Conservation (phyloP, 2,329 filamentous ascomycete species). For the Sphaerulina musiva region DNA sequence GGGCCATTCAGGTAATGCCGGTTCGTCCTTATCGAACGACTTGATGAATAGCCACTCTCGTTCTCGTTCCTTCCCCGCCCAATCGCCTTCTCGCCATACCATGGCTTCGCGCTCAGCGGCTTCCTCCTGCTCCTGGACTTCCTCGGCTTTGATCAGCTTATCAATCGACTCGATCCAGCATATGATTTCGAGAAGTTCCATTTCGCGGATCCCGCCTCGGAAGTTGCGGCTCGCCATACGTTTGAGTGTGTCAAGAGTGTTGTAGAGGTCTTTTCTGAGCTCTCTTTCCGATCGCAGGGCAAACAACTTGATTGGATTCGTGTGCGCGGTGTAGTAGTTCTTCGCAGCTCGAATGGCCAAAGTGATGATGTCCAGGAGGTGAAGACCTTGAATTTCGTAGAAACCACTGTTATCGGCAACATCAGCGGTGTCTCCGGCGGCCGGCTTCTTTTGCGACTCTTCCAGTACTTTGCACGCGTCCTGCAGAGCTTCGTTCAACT, state of each 20-base stretch:
- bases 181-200: constrained; percentile 69
- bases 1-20: constrained; percentile 63
- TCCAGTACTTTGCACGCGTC: constrained; percentile 63
- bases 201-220: constrained; percentile 68
- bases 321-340: constrained; percentile 91
- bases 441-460: constrained; percentile 43
- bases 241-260: constrained; percentile 84
- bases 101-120: constrained; percentile 61
- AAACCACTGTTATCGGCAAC: constrained; percentile 54
- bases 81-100: constrained; percentile 75
- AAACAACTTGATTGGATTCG: constrained; percentile 76
- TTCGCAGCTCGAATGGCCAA: constrained; percentile 93
- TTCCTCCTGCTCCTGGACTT: constrained; percentile 69
- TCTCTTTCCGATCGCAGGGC: constrained; percentile 80
- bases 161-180: constrained; percentile 75
- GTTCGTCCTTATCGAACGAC: constrained; percentile 60
- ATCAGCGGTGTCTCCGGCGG: constrained; percentile 17
- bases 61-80: constrained; percentile 63
- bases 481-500: constrained; percentile 60
- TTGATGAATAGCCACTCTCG: constrained; percentile 75
- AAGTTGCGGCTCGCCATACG: constrained; percentile 86
- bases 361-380: constrained; percentile 86
- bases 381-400: constrained; percentile 84
- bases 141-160: constrained; percentile 68
- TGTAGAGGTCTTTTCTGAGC: constrained; percentile 75